Conservation (phyloP, 2,329 filamentous ascomycete genomes). For the Gliomastix tumulicola region DNA sequence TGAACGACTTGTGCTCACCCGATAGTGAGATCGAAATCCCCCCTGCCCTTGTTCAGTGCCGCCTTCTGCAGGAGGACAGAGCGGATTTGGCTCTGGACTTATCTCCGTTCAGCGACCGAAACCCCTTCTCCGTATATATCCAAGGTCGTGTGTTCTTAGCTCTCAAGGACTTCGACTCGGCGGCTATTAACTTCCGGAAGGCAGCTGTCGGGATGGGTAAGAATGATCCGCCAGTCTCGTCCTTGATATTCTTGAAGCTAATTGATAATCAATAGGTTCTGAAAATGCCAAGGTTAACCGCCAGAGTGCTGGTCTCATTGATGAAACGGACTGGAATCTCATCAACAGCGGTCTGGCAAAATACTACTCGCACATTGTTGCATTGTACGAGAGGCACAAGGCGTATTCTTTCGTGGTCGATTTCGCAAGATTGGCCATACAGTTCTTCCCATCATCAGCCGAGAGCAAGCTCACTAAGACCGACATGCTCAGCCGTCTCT, state of each 20-base stretch:
- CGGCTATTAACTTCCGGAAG: slow-evolving; percentile 71
- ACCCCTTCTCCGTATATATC: slow-evolving; percentile 68
- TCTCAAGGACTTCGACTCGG: slow-evolving; percentile 65
- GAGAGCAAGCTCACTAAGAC: slow-evolving; percentile 40
- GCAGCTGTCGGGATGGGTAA: slow-evolving; percentile 77
- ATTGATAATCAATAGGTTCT: slow-evolving; percentile 32
- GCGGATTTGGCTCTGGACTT: slow-evolving; percentile 54
- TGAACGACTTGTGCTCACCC: slow-evolving; percentile 57
- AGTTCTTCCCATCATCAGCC: slow-evolving; percentile 38
- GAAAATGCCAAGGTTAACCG: slow-evolving; percentile 38
- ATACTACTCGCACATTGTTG: slow-evolving; percentile 82
- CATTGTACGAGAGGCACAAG: slow-evolving; percentile 71
- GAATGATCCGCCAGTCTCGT: slow-evolving; percentile 20
- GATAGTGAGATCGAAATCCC: slow-evolving; percentile 61
- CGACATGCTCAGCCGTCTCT: slow-evolving; percentile 76
- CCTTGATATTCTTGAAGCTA: neutral
- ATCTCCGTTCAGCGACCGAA: slow-evolving; percentile 45
- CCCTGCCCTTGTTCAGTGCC: slow-evolving; percentile 54
- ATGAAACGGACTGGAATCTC: slow-evolving; percentile 65
- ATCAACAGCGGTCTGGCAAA: slow-evolving; percentile 67
- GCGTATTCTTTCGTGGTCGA: slow-evolving; percentile 77
- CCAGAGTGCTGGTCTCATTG: slow-evolving; percentile 61
- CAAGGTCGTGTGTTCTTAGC: slow-evolving; percentile 74
- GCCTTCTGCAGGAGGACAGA: slow-evolving; percentile 50
- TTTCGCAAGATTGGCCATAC: slow-evolving; percentile 70